Conservation (phyloP, 2,329 filamentous ascomycete species). For the Ampelomyces quisqualis region DNA sequence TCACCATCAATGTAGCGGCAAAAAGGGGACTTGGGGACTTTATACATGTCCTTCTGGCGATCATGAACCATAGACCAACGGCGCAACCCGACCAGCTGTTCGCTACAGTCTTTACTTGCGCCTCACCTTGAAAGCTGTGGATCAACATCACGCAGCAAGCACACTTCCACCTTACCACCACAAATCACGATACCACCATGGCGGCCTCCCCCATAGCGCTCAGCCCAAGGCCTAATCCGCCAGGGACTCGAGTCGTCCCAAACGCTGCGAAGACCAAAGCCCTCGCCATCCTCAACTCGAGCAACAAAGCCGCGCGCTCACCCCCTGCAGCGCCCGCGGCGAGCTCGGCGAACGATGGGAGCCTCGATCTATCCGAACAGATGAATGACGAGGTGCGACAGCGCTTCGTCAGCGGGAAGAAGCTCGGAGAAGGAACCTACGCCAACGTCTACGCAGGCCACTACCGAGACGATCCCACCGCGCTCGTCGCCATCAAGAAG, state of each 20-base stretch:
- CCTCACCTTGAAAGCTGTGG: conserved; percentile 6
- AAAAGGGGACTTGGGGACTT: not conserved
- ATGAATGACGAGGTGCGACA: conserved; percentile 60
- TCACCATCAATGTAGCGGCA: not conserved
- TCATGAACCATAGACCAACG: conserved; percentile 1
- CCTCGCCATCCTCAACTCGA: conserved; percentile 36
- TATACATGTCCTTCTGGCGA: not conserved
- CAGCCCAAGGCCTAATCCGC: conserved; percentile 31
- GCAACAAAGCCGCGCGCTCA: conserved; percentile 15
- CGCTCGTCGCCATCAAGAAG: conserved; percentile 88
- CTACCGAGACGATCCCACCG: conserved; percentile 67
- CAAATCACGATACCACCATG: conserved; percentile 14
- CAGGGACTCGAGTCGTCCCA: conserved; percentile 14
- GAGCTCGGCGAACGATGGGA: conserved; percentile 21
- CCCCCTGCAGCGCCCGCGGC: conserved; percentile 12
- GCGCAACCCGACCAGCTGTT: not conserved
- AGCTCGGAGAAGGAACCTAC: conserved; percentile 95
- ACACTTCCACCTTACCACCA: not conserved
- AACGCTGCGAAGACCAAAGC: conserved; percentile 32
- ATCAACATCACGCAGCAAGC: not conserved
- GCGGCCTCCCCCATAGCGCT: conserved; percentile 28
- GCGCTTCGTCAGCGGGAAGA: conserved; percentile 91
- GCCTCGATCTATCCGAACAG: conserved; percentile 49
- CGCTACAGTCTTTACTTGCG: conserved; percentile 1
- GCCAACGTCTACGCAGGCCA: conserved; percentile 92